Evolutionary conservation across 306 rosid genomes (phyloP).

Genomic region (Prosopis cineraria): DNA sequence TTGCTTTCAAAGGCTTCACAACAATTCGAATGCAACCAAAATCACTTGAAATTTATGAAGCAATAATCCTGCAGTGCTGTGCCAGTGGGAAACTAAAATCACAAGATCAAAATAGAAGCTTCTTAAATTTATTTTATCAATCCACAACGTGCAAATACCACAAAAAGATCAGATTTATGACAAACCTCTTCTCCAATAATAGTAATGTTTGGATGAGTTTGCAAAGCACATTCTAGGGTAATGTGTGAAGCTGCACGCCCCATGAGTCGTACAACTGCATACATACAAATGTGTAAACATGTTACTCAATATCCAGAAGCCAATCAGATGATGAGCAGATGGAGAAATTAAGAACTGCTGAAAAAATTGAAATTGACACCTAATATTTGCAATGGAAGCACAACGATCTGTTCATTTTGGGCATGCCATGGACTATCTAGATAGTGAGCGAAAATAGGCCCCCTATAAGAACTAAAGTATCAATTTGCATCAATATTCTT

Average conservation of each 20-base stretch:
- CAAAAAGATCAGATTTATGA: slow-evolving; percentile 13
- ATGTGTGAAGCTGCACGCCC: slow-evolving; percentile 99
- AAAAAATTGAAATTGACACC: neutral
- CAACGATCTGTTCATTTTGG: neutral
- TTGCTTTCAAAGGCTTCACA: neutral
- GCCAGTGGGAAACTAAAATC: slow-evolving; percentile 14
- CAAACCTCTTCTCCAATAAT: slow-evolving; percentile 97
- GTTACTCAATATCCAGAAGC: neutral
- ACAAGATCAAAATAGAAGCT: slow-evolving; percentile 15
- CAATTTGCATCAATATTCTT: slow-evolving; percentile 11
- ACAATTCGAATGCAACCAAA: neutral
- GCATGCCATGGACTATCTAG: slow-evolving; percentile 11
- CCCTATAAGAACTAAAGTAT: too few species aligned
- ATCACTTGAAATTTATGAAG: neutral
- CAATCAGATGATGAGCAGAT: neutral
- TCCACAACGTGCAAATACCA: neutral
- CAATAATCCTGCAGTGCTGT: slow-evolving; percentile 14
- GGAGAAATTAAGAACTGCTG: neutral
- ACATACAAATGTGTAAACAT: slow-evolving; percentile 36
- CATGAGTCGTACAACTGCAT: slow-evolving; percentile 98
- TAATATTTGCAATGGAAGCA: neutral
- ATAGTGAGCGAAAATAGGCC: neutral
- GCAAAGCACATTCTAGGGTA: slow-evolving; percentile 96
- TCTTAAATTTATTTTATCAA: slow-evolving; percentile 12
- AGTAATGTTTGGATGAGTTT: slow-evolving; percentile 95